Percentiles rank a stretch among this genome's conserved stretches.
phyloP scores from a whole-genome alignment of 2,329 filamentous ascomycete species.

The Alternaria conjuncta region DNA sequence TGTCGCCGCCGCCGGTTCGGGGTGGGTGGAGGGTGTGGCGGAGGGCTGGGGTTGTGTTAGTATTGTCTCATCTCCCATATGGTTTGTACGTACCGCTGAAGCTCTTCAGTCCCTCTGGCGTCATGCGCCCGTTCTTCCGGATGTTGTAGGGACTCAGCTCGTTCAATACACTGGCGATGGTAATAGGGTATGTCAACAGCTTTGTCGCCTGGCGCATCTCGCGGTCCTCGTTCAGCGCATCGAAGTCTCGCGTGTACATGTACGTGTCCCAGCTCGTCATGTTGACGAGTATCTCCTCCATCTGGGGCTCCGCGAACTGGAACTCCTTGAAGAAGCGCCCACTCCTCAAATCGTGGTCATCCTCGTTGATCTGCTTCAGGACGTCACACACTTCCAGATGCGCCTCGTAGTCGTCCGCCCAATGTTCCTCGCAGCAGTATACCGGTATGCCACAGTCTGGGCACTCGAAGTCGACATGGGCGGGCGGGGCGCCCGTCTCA shows the following conservation, averaged over 20 bases:
- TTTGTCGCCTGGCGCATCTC: slow-evolving; percentile 92
- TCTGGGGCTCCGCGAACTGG: slow-evolving; percentile 84
- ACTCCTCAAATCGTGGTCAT: slow-evolving; percentile 92
- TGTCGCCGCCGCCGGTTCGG: slow-evolving; percentile 73
- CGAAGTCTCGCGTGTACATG: slow-evolving; percentile 88
- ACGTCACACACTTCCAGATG: slow-evolving; percentile 94
- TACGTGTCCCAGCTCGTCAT: slow-evolving; percentile 99
- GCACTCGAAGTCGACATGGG: slow-evolving; percentile 91
- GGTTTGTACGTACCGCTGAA: slow-evolving; percentile 73
- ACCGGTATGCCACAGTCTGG: slow-evolving; percentile 94
- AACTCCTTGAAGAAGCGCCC: slow-evolving; percentile 94
- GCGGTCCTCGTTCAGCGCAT: slow-evolving; percentile 88
- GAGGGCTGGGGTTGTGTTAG: slow-evolving; percentile 65
- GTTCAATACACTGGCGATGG: slow-evolving; percentile 88
- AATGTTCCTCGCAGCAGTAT: slow-evolving; percentile 93
- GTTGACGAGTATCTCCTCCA: slow-evolving; percentile 92
- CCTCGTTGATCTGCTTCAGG: slow-evolving; percentile 91
- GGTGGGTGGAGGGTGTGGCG: slow-evolving; percentile 94
- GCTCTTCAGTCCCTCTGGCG: slow-evolving; percentile 88
- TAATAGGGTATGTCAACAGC: slow-evolving; percentile 91
- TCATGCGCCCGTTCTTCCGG: slow-evolving; percentile 75
- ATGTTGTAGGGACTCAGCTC: slow-evolving; percentile 93
- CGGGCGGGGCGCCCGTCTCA: slow-evolving; percentile 67
- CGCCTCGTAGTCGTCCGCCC: slow-evolving; percentile 92
- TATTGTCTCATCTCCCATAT: background rate